phyloP scores from a whole-genome alignment of 306 rosid genomes.

The Abrus pulchellus region DNA sequence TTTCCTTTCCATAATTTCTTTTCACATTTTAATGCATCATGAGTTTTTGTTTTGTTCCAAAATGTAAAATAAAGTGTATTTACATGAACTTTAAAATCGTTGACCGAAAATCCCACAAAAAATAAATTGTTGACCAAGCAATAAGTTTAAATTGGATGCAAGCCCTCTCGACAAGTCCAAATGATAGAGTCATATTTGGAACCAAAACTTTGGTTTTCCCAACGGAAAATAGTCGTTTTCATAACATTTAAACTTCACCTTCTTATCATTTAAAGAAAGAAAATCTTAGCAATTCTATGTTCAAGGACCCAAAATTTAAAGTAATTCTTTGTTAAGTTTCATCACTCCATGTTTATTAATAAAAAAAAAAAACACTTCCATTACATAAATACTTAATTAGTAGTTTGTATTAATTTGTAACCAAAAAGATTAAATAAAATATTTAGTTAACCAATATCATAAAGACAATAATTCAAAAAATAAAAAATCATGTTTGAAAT shows the following conservation, averaged over 20 bases:
- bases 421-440: background rate
- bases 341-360: background rate
- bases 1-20: background rate
- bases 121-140: too few species aligned
- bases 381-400: background rate
- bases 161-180: slow-evolving; percentile 21
- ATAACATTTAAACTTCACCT: too few species aligned
- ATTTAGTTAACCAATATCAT: too few species aligned
- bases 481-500: too few species aligned
- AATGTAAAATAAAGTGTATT: background rate
- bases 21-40: background rate
- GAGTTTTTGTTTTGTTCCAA: background rate
- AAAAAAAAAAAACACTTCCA: background rate
- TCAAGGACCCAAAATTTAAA: too few species aligned
- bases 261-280: background rate
- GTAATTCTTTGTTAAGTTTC: background rate
- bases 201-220: background rate
- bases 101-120: too few species aligned
- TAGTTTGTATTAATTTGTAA: background rate
- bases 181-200: background rate
- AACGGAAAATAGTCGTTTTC: background rate
- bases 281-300: background rate
- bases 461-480: too few species aligned
- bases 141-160: background rate
- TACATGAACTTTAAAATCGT: background rate